These are phyloP conservation scores for Rosa persica DNA, from an alignment of 306 rosid genomes.

Conservation along the genomic window DNA sequence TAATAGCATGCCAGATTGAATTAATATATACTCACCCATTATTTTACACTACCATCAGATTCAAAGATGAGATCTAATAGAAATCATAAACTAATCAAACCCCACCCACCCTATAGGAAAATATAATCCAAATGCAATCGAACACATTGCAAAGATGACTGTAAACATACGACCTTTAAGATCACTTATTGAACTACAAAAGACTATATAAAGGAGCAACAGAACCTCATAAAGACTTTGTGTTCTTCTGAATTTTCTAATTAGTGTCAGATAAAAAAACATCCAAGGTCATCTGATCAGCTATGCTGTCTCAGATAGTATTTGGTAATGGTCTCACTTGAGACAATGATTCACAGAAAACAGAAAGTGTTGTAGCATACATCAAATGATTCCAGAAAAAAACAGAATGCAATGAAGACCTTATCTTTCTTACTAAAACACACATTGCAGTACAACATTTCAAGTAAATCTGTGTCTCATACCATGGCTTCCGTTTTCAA, in stretches of 20 bases:
- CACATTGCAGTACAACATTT: not conserved
- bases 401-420: not conserved
- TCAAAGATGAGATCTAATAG: not conserved
- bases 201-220: not conserved
- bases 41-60: not conserved
- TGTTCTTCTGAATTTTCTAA: not conserved
- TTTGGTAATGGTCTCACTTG: not conserved
- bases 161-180: not conserved
- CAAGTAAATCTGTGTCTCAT: slow-evolving; percentile 13
- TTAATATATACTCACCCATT: not conserved
- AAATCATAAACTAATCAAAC: not conserved
- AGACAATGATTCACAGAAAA: no score
- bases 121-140: not conserved
- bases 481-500: slow-evolving; percentile 42
- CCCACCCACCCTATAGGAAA: not conserved
- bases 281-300: not conserved
- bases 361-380: not conserved
- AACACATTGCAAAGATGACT: not conserved
- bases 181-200: not conserved
- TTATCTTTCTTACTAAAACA: not conserved
- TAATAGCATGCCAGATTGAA: not conserved
- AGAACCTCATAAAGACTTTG: not conserved
- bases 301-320: not conserved
- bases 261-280: not conserved
- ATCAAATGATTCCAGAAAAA: not conserved